Evolutionary conservation across 148 eudicot genomes (phyloP).

Genomic region (Pouteria glomerata): DNA sequence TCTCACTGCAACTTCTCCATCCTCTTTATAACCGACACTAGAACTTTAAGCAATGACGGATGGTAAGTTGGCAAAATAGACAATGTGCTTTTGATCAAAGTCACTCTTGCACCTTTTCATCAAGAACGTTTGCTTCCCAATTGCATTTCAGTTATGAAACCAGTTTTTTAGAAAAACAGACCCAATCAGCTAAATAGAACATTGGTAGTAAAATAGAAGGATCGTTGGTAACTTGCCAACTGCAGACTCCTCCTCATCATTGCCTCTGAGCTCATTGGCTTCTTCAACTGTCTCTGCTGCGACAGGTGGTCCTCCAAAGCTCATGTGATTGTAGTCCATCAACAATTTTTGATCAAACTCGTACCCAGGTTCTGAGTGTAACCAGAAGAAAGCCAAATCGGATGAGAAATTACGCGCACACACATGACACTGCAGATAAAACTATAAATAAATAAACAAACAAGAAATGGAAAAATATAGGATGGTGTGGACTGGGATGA

Average conservation of each 20-base stretch:
- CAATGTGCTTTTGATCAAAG: too few relatives aligned
- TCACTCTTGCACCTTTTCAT: too few relatives aligned
- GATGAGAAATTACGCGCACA: background rate
- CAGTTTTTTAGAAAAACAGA: background rate
- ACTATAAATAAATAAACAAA: background rate
- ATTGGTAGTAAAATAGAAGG: background rate
- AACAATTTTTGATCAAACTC: conserved; percentile 56
- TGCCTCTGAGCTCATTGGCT: conserved; percentile 50
- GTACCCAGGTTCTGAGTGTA: conserved; percentile 48
- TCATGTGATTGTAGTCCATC: conserved; percentile 66
- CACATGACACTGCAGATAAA: background rate
- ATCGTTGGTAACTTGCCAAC: conserved; percentile 39
- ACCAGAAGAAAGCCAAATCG: background rate
- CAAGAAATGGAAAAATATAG: background rate
- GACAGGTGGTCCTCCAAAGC: conserved; percentile 77
- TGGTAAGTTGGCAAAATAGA: too few relatives aligned
- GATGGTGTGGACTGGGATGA: background rate
- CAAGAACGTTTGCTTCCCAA: too few relatives aligned
- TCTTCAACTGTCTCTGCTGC: conserved; percentile 51
- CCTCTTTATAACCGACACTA: too few relatives aligned
- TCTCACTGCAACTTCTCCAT: too few relatives aligned
- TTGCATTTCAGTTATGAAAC: background rate
- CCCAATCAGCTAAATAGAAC: background rate
- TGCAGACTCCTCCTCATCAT: conserved; percentile 50
- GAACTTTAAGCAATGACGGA: too few relatives aligned